These are phyloP conservation scores for Marasmius tenuissimus DNA, from an alignment of 1,284 basidiomycete genomes.

Conservation along the genomic window DNA sequence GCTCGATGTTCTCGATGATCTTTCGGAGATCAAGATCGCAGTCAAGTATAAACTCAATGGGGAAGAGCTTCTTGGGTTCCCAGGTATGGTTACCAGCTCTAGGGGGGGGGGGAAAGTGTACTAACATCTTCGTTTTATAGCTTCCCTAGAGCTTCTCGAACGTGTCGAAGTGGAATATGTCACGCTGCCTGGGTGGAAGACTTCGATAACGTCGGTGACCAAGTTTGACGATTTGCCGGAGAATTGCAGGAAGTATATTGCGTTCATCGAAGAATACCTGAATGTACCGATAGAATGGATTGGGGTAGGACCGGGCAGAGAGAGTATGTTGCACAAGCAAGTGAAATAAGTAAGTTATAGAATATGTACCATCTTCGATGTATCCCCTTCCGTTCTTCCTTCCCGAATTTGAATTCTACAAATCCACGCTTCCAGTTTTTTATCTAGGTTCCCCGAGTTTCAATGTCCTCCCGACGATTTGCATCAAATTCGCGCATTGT, in stretches of 20 bases:
- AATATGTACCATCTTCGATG: background rate
- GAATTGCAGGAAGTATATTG: slow-evolving; percentile 86
- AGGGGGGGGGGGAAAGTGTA: too few relatives aligned
- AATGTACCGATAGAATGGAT: slow-evolving; percentile 89
- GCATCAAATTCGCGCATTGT: too few relatives aligned
- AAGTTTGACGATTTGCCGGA: slow-evolving; percentile 83
- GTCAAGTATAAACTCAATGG: slow-evolving; percentile 82
- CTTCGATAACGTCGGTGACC: slow-evolving; percentile 67
- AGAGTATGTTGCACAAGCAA: slow-evolving; percentile 67
- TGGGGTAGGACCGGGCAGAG: slow-evolving; percentile 83
- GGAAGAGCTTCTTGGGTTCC: slow-evolving; percentile 83
- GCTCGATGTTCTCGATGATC: slow-evolving; percentile 87
- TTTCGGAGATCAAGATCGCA: slow-evolving; percentile 89
- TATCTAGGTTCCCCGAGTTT: too few relatives aligned
- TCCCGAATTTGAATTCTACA: too few relatives aligned
- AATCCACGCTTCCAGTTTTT: too few relatives aligned
- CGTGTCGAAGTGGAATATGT: slow-evolving; percentile 88
- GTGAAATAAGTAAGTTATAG: background rate
- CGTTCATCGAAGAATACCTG: slow-evolving; percentile 84
- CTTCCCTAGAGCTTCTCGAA: slow-evolving; percentile 79
- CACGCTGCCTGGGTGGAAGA: slow-evolving; percentile 92
- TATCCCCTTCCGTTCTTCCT: too few relatives aligned
- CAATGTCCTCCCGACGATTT: too few relatives aligned
- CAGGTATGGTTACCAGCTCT: slow-evolving; percentile 53
- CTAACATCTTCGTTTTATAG: too few relatives aligned